Base-by-base conservation (phyloP, 2,329 filamentous ascomycete species). In the Aspergillus glaucus region DNA sequence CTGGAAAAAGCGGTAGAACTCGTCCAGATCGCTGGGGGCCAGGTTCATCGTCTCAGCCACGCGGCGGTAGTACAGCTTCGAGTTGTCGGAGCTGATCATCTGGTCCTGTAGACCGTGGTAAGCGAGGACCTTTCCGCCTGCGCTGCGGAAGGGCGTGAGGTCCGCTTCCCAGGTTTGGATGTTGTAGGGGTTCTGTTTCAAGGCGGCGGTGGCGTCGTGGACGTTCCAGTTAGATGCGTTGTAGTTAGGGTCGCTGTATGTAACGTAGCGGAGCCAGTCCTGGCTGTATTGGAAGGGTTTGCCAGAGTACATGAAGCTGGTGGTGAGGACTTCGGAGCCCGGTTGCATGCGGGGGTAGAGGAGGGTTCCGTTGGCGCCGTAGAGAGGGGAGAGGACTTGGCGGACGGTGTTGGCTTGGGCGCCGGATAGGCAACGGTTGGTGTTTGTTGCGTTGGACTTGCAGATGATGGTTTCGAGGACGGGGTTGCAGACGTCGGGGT, bases 11-110 rank as follows among this genome's bases (percentile, higher is more conserved):
- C 72, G 71, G 43, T 73, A 69, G 53, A 71, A 74, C 0, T 66
- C 64, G 50, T 74, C 70, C 6, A 74, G 50, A 1, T 62, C 49
- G 4, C 53, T 42, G 0, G 66, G 59, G 0, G 56, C 47, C 5
- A 65, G 43, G 0, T 68, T 62, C 61, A 78, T 69, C 0, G 62
- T 59, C 19, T 66, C 52, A 4, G 60, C 57, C 1, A 79, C 71
- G 14, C 73, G 68, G 15, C 72, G 66, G 61, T 79, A 77, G 57
- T 72, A 83, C 59, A 77, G 77, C 8, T 75, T 70, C 2, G 74
- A 76, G 17, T 75, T 71, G 0, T 74, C 72, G 0, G 74, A 74
- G 12, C 76, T 72, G 47, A 82, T 83, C 37, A 78, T 70, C 10
- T 76, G 71, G 47, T 74, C 72, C 47, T 67, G 63, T n/a, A 63